Evolutionary conservation across 192 early-diverging fungal species (phyloP).

Genomic region (Dissophora ornata): DNA sequence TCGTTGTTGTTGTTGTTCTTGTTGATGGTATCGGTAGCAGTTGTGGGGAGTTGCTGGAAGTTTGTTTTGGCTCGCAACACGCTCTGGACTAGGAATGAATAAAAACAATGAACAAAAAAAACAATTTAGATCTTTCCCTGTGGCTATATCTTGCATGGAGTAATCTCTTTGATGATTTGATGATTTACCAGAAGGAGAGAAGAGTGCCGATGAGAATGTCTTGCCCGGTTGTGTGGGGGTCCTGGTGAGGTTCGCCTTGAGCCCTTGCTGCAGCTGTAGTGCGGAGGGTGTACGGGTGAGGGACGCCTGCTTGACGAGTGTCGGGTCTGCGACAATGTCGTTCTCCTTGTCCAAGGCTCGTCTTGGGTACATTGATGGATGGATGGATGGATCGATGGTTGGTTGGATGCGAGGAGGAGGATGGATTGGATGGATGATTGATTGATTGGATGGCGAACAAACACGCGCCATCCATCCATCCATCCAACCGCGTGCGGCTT

Average conservation of each 20-base stretch:
- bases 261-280: constrained; percentile 1
- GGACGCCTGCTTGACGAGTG: constrained; percentile 15
- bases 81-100: constrained; percentile 2
- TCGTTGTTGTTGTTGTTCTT: not conserved
- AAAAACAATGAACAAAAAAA: constrained; percentile 4
- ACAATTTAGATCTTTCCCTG: too few relatives aligned
- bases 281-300: constrained; percentile 7
- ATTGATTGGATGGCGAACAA: too few relatives aligned
- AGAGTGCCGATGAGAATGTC: not conserved
- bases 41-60: constrained; percentile 16
- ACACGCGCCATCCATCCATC: too few relatives aligned
- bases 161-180: too few relatives aligned
- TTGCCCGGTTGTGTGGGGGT: constrained; percentile 24
- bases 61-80: constrained; percentile 48
- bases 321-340: constrained; percentile 19
- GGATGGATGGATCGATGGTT: too few relatives aligned
- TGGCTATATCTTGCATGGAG: too few relatives aligned
- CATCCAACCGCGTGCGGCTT: too few relatives aligned
- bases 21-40: not conserved
- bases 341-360: constrained; percentile 45
- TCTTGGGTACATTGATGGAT: constrained; percentile 28
- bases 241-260: constrained; percentile 8
- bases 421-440: not conserved
- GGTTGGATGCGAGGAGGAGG: not conserved
- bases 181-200: constrained; percentile 37